These are phyloP conservation scores for Catharanthus roseus DNA, from an alignment of 257 asterid genomes.

Conservation along the genomic window DNA sequence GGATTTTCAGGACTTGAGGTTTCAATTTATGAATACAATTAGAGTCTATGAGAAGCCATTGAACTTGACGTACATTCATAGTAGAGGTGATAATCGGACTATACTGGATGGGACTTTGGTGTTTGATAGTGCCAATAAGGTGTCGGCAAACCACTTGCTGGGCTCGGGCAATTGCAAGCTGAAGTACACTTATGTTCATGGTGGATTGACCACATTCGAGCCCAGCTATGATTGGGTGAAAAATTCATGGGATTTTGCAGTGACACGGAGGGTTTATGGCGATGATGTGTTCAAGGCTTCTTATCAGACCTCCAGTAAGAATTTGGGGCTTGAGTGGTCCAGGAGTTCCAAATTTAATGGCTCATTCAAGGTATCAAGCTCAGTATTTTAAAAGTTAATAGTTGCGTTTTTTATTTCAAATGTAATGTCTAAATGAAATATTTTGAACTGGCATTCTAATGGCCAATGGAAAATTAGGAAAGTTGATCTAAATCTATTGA, in stretches of 20 bases:
- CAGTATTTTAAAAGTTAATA: neutral
- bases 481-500: neutral
- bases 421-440: neutral
- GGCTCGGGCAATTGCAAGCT: constrained; percentile 65
- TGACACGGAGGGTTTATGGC: constrained; percentile 58
- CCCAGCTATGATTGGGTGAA: constrained; percentile 73
- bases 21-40: constrained; percentile 74
- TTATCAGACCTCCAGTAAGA: constrained; percentile 69
- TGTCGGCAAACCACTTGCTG: constrained; percentile 72
- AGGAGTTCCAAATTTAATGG: constrained; percentile 67
- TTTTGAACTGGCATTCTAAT: neutral
- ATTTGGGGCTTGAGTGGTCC: constrained; percentile 87
- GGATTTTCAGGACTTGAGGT: constrained; percentile 68
- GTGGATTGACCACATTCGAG: constrained; percentile 69
- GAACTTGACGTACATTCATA: constrained; percentile 77
- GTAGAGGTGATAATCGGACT: constrained; percentile 57
- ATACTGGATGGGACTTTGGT: constrained; percentile 68
- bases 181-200: constrained; percentile 75
- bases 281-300: constrained; percentile 71
- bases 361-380: constrained; percentile 52
- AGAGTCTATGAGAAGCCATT: constrained; percentile 67
- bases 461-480: neutral
- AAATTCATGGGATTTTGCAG: constrained; percentile 80
- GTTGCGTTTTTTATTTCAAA: neutral
- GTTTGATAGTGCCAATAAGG: constrained; percentile 79